phyloP scores from a whole-genome alignment of 2,329 filamentous ascomycete genomes.

The Tolypocladium tundrense region DNA sequence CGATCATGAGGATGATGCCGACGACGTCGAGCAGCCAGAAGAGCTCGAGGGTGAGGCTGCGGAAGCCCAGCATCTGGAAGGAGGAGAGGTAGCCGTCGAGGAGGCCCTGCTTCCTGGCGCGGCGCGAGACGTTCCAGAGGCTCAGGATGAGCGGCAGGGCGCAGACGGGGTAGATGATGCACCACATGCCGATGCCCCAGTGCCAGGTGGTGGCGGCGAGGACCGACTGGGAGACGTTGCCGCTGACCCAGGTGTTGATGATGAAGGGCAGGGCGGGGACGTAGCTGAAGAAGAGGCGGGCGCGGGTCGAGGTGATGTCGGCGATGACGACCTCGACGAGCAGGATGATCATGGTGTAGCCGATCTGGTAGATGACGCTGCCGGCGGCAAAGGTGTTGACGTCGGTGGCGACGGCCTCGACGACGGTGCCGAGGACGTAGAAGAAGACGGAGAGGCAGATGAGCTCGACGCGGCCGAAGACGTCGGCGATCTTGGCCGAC shows the following conservation, averaged over 20 bases:
- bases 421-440: constrained; percentile 41
- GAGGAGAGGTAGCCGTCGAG: constrained; percentile 24
- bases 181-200: constrained; percentile 57
- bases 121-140: constrained; percentile 19
- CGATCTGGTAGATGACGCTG: constrained; percentile 46
- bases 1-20: constrained; percentile 34
- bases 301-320: constrained; percentile 48
- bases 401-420: constrained; percentile 38
- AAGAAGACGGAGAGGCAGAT: constrained; percentile 44
- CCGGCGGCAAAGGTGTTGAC: constrained; percentile 42
- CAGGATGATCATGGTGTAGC: constrained; percentile 46
- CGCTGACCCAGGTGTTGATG: constrained; percentile 54
- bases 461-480: constrained; percentile 53
- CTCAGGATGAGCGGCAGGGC: constrained; percentile 43
- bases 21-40: constrained; percentile 31
- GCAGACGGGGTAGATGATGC: constrained; percentile 47
- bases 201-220: constrained; percentile 42
- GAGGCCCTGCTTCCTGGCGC: not conserved
- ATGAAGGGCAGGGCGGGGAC: constrained; percentile 48
- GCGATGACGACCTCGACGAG: constrained; percentile 51
- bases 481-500: constrained; percentile 49
- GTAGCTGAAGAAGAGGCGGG: constrained; percentile 51
- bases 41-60: constrained; percentile 2
- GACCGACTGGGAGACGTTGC: constrained; percentile 42
- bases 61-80: constrained; percentile 3